Base-by-base conservation (phyloP, 73 alveolate genomes). In the Urostyla sp. region DNA sequence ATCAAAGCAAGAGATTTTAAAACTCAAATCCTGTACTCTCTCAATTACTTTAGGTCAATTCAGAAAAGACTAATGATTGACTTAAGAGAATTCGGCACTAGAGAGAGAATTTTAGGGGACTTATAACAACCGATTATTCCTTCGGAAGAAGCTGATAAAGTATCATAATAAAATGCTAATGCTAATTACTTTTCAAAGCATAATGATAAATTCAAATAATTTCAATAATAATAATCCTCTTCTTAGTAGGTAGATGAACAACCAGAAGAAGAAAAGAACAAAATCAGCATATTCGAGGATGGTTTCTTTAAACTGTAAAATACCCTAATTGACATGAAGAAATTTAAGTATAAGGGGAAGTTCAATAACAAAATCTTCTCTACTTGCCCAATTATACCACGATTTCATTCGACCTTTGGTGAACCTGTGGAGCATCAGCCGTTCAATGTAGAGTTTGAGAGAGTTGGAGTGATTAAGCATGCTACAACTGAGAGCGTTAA, bases 41-140 rank as follows among this genome's bases (percentile, higher is more conserved):
- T 84, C 45, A 84, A 84, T 60, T 84, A 84, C 54, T 84, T 51
- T 73, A 74, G 92, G 37, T 63, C 87, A 7, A 50, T 84, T 52
- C 59, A 84, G 56, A 84, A 78, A 38, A 31, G 92, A 58, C 0
- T 75, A 26, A 28, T 81, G 53, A 54, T 84, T 34, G 92, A 84
- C 40, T 7, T 84, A 35, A 59, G 85, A 37, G 92, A 84, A 30
- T 51, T 84, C 34, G 67, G 58, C 11, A 74, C 88, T 3, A 74
- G 92, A 75, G 92, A 84, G n/a, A 84, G 85, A 49, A 55, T 84
- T 31, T 16, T 74, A n/a, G 92, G 92, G 1, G 92, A 84, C 36
- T 26, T 48, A 46, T 67, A 46, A 21, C 32, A 69, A 34, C 83
- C 83, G 7, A 48, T 69, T 11, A 49, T 69, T 16, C 72, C 83